These are phyloP conservation scores for Trametes cingulata DNA, from an alignment of 768 basidiomycete genomes.

Conservation along the genomic window DNA sequence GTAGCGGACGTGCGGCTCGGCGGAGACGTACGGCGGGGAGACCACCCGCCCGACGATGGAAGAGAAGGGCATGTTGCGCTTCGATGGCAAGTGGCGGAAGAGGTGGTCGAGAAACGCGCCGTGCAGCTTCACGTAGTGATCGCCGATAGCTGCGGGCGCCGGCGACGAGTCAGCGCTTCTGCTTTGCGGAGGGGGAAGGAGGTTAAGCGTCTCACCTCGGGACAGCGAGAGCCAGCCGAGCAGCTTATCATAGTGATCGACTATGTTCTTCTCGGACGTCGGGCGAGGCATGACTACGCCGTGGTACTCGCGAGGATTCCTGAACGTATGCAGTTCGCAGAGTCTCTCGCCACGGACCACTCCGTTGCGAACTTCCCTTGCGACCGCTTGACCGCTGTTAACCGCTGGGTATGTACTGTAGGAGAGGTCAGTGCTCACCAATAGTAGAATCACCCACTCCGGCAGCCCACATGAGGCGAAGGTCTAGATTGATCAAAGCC, in stretches of 20 bases:
- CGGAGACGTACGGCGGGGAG: background rate
- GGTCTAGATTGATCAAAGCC: background rate
- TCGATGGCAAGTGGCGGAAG: background rate
- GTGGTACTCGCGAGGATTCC: background rate
- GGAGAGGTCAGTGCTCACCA: background rate
- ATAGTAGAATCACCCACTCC: slow-evolving; percentile 3
- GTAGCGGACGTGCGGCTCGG: background rate
- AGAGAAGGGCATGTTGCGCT: too few relatives aligned
- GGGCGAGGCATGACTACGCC: background rate
- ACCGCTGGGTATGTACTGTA: too few relatives aligned
- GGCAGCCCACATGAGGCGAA: slow-evolving; percentile 3
- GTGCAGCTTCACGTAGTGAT: background rate
- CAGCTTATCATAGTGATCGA: background rate
- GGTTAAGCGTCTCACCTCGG: background rate
- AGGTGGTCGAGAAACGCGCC: background rate
- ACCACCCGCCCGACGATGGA: background rate
- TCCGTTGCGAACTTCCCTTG: background rate
- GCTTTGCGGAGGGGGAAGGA: background rate
- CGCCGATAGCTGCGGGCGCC: background rate
- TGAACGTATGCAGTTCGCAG: background rate
- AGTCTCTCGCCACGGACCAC: background rate
- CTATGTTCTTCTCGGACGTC: background rate
- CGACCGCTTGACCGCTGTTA: background rate
- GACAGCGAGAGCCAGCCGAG: background rate
- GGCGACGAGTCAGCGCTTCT: too few relatives aligned